Evolutionary conservation across 176 grass and related monocot species (phyloP), one percentile per base, ranked within the genome.

Genomic region (Oryza rufipogon): DNA sequence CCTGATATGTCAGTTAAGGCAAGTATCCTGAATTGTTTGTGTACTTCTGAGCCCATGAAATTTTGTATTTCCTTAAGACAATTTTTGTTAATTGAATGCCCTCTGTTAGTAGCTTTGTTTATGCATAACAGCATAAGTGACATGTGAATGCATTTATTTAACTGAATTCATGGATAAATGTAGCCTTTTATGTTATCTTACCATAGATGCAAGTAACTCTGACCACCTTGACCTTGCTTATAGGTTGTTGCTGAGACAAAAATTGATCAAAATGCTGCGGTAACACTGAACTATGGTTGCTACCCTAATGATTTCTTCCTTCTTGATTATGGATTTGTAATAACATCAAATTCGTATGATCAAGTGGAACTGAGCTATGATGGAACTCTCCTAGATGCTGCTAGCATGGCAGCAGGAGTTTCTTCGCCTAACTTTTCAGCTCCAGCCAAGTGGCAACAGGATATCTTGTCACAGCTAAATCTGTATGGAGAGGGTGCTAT

Each of bases 311-410:
- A 98, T 74, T 85, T 98, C 22, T 96, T 95, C 64, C 86, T 96
- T 86, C 86, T 96, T 70, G 96, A 98, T 89, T 96, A 98, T 90
- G 96, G 96, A 52, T 98, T 98, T 86, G 93, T 94, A n/a, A 81
- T 95, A 82, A 83, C 83, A 86, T 85, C 91, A 3, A 98, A 98
- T 69, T 91, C 84, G 20, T 90, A 95, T 20, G 96, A 96, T 44
- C 86, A 76, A 86, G 86, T 95, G 45, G 96, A 98, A 87, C 78
- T 98, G 56, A 96, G 89, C 74, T 98, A 98, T 47, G 93, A 98
- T 78, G 91, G 89, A 23, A 75, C 81, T 76, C 96, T 99, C 72
- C 91, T 99, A 30, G 91, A 99, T 84, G 96, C 91, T 73, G 89
- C 96, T 85, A 96, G 93, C 86, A 92, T 92, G 81, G 93, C 91